Evolutionary conservation across 768 basidiomycete genomes (phyloP), one percentile per base, ranked within the genome.

Genomic region (Plicaturopsis crispa): DNA sequence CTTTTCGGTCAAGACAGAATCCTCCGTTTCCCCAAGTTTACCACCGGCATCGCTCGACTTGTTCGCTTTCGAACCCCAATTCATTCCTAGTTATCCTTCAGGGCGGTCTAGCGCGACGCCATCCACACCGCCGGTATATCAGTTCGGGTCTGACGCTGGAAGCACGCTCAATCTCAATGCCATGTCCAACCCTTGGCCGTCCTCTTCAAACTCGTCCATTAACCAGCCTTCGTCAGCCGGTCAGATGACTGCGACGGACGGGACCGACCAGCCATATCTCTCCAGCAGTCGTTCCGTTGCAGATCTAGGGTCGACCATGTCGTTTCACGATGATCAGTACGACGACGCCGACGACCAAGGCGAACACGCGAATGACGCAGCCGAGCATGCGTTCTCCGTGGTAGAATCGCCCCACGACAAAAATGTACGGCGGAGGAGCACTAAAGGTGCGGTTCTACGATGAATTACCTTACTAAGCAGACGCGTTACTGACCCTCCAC

Each of bases 401-500:
- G 42, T 21, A 14, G 53, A 49, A 39, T 46, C 41, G 33, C 40
- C 43, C 41, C 40, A 61, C 6, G 69, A 81, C 38, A 76, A 77
- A 49, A 57, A 73, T 35, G 62, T 88, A 33, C 65, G 84, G 40
- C 68, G 85, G 39, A 64, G 84, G 48, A 87, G 84, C 48, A 85
- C 81, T 56, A 88, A 86, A 73, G 81, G 81, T 74, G 47, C 16
- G 60, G 57, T 30, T 33, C 36, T 24, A 13, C 33, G 18, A 28
- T 28, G 23, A 30, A 28, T 24, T 18, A 23, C 30, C 35, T 36
- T 31, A 13, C 24, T 44, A 35, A 6, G 31, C 35, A 17, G 20
- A 22, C 19, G 23, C 38, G 21, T 39, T 36, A 14, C 33, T 32
- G 34, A 35, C 31, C 38, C 36, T 48, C 41, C 23, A 34, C 42